Base-by-base conservation (phyloP, 352 stramenopile genomes). In the Pythium diclinum region DNA sequence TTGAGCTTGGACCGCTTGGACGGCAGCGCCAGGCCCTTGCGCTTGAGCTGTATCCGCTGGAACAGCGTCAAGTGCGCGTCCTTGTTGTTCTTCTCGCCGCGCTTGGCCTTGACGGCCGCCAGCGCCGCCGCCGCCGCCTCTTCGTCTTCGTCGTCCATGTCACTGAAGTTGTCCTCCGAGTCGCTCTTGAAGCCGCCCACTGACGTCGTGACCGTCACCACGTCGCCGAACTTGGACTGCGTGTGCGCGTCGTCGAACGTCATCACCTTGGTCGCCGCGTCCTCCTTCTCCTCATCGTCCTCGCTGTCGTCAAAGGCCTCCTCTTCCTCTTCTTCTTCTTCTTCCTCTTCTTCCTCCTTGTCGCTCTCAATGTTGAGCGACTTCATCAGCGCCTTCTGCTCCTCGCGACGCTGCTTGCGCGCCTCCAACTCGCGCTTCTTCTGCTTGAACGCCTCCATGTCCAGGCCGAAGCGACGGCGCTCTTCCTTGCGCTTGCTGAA, bases 391-490 rank as follows among this genome's bases (percentile, higher is more conserved):
- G 87, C 74, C 73, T 91, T 92, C 51, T 94, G 79, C 68, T 95
- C 85, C 52, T 87, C 83, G 46, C 86, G 80, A 40, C 85, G 73
- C 77, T 94, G 81, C 73, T 94, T 95, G 68, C 86, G 85, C 59
- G 78, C 80, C 63, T 94, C 85, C 23, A 95, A 56, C 33, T 87
- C 77, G 7, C 71, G 72, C 61, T 95, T 95, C 71, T 95, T 90
- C 56, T 91, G 83, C 78, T 95, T 95, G 73, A 78, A 95, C 52
- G 87, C 87, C 74, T 95, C 83, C 87, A 95, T 95, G 59, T 95
- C 85, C 60, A 94, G 68, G 1, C 87, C 87, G 56, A 93, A 95
- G 63, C 87, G 85, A 55, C 87, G 82, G 25, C 87, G 81, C 64
- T 95, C 87, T 62, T 93, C 83, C 67, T 95, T 95, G 55, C 87